A percentile compares a stretch with the other conserved stretches of the same genome.
phyloP scores from a whole-genome alignment of 2,329 filamentous ascomycete genomes.

The Fusarium miscanthi region DNA sequence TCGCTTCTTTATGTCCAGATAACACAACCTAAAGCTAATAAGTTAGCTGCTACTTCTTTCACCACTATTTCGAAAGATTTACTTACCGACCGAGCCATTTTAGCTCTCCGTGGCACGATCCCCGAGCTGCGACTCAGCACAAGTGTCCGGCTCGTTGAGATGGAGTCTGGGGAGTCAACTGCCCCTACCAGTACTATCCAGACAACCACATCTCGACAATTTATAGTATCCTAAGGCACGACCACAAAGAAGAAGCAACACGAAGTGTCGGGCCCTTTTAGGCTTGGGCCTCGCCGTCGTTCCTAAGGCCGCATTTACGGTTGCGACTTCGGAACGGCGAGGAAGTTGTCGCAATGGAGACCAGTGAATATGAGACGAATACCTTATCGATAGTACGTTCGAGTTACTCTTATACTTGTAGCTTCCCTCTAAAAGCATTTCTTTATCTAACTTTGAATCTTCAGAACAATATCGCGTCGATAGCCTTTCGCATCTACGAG shows the following conservation, averaged over 20 bases:
- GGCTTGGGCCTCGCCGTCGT: constrained; percentile 36
- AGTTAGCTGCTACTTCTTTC: constrained; percentile 9
- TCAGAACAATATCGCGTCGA: constrained; percentile 67
- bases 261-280: constrained; percentile 19
- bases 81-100: constrained; percentile 11
- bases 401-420: background rate
- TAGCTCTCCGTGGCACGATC: constrained; percentile 37
- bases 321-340: constrained; percentile 44
- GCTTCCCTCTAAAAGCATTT: background rate
- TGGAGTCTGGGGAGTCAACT: constrained; percentile 51
- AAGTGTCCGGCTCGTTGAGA: constrained; percentile 50
- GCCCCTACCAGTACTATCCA: constrained; percentile 35
- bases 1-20: constrained; percentile 11
- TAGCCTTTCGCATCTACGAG: constrained; percentile 67
- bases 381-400: constrained; percentile 64
- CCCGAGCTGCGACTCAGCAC: constrained; percentile 39
- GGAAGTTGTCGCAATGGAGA: constrained; percentile 67
- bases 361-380: constrained; percentile 72
- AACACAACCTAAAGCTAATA: constrained; percentile 15
- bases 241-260: constrained; percentile 2
- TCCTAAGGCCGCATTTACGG: constrained; percentile 43
- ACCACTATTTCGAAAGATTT: background rate
- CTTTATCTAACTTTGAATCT: constrained; percentile 30
- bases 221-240: constrained; percentile 17
- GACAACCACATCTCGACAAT: constrained; percentile 31